Evolutionary conservation across 2,329 filamentous ascomycete species (phyloP).

Genomic region (Orbilia oligospora): DNA sequence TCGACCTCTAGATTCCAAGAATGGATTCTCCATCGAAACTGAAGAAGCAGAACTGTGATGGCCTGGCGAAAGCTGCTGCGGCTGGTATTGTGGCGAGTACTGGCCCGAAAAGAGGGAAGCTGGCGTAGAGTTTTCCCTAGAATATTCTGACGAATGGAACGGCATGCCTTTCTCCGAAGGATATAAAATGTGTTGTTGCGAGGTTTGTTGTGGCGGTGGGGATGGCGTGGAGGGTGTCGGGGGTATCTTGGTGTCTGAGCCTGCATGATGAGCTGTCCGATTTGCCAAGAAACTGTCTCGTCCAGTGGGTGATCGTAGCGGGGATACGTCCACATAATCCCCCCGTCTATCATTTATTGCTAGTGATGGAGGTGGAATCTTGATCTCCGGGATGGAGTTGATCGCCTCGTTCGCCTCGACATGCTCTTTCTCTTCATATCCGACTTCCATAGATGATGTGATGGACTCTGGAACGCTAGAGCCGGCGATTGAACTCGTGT

Average conservation of each 20-base stretch:
- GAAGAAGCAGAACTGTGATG: slow-evolving; percentile 49
- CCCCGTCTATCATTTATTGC: slow-evolving; percentile 44
- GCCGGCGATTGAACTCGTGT: slow-evolving; percentile 47
- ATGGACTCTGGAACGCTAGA: slow-evolving; percentile 62
- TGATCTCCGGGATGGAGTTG: slow-evolving; percentile 61
- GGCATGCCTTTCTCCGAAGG: slow-evolving; percentile 36
- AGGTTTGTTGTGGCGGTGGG: slow-evolving; percentile 34
- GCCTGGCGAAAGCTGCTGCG: slow-evolving; percentile 43
- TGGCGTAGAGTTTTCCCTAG: slow-evolving; percentile 44
- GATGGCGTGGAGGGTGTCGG: slow-evolving; percentile 53
- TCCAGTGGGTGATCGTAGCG: slow-evolving; percentile 57
- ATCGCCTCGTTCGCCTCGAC: slow-evolving; percentile 44
- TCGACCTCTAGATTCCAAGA: slow-evolving; percentile 55
- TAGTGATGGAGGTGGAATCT: slow-evolving; percentile 45
- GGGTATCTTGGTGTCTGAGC: slow-evolving; percentile 60
- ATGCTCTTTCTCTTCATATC: slow-evolving; percentile 65
- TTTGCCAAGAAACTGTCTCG: slow-evolving; percentile 59
- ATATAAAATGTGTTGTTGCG: slow-evolving; percentile 45
- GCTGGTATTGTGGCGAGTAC: slow-evolving; percentile 45
- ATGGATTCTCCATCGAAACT: slow-evolving; percentile 50
- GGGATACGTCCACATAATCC: slow-evolving; percentile 57
- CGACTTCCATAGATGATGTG: slow-evolving; percentile 75
- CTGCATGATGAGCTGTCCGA: slow-evolving; percentile 61
- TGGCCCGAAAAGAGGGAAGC: slow-evolving; percentile 51
- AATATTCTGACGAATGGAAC: slow-evolving; percentile 47